Conservation (phyloP, 768 basidiomycete genomes). For the Vishniacozyma victoriae region DNA sequence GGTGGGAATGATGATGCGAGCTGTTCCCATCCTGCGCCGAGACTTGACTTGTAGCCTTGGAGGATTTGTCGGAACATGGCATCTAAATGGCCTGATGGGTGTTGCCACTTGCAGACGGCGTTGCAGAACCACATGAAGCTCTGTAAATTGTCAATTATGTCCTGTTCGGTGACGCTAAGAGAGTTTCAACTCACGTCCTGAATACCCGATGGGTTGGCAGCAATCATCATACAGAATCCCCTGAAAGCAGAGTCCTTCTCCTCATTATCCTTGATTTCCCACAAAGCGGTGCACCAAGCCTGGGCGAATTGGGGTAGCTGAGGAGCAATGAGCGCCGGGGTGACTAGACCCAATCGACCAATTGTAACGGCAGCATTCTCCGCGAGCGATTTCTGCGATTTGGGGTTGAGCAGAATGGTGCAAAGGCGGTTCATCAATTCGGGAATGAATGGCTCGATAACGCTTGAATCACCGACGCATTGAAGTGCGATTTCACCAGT, state of each 20-base stretch:
- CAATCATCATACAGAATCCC: conserved; percentile 91
- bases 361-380: conserved; percentile 99
- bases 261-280: conserved; percentile 98
- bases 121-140: conserved; percentile 97
- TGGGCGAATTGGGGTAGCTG: conserved; percentile 84
- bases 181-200: conserved; percentile 61
- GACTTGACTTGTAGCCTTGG: conserved; percentile 81
- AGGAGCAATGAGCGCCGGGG: conserved; percentile 79
- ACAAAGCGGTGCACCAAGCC: conserved; percentile 93
- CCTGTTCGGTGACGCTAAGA: neutral
- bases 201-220: conserved; percentile 87
- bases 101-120: conserved; percentile 90
- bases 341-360: conserved; percentile 89
- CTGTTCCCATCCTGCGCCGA: conserved; percentile 69
- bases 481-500: conserved; percentile 95
- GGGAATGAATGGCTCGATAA: conserved; percentile 78
- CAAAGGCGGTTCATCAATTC: conserved; percentile 81
- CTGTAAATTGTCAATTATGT: conserved; percentile 49
- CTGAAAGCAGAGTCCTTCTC: conserved; percentile 99
- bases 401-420: conserved; percentile 84
- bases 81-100: conserved; percentile 84
- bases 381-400: conserved; percentile 85
- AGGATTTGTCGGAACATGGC: conserved; percentile 85
- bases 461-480: conserved; percentile 49
- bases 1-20: conserved; percentile 80